phyloP scores from a whole-genome alignment of 805 yeast species.

The Saturnispora kantuleensis region DNA sequence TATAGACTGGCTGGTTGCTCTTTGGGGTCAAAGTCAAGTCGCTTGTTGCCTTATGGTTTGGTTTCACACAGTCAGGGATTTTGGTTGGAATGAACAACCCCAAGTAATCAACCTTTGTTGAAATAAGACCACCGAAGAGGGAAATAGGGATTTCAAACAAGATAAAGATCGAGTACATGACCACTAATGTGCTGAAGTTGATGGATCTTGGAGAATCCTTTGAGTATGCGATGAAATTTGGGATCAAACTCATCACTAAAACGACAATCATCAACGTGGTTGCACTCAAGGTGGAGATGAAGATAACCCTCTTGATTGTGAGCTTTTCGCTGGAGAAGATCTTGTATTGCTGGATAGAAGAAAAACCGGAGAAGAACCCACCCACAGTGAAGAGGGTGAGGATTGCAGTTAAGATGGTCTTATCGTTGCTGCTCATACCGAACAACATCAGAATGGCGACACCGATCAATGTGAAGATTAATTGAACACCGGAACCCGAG shows the following conservation, averaged over 20 bases:
- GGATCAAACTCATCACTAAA: constrained; percentile 38
- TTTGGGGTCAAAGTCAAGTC: not conserved
- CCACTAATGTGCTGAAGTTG: constrained; percentile 67
- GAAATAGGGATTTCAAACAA: constrained; percentile 69
- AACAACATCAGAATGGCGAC: constrained; percentile 50
- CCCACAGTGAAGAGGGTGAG: constrained; percentile 53
- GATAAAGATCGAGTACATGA: constrained; percentile 49
- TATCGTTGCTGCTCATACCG: constrained; percentile 26
- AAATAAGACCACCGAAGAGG: constrained; percentile 53
- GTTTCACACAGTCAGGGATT: constrained; percentile 18
- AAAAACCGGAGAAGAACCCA: constrained; percentile 66
- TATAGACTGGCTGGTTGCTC: constrained; percentile 27
- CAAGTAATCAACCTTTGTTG: constrained; percentile 20
- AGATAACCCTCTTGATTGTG: constrained; percentile 24
- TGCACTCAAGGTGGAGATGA: constrained; percentile 37
- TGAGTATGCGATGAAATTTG: constrained; percentile 69
- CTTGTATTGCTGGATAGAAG: constrained; percentile 55
- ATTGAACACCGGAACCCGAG: constrained; percentile 68
- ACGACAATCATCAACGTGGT: constrained; percentile 39
- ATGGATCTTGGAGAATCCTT: constrained; percentile 64
- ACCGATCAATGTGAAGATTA: constrained; percentile 53
- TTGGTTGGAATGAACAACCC: constrained; percentile 12
- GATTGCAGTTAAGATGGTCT: constrained; percentile 51
- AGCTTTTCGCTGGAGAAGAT: constrained; percentile 35
- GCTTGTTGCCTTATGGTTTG: not conserved